Evolutionary conservation across 2,329 filamentous ascomycete genomes (phyloP).

Genomic region (Aphanocladium album): DNA sequence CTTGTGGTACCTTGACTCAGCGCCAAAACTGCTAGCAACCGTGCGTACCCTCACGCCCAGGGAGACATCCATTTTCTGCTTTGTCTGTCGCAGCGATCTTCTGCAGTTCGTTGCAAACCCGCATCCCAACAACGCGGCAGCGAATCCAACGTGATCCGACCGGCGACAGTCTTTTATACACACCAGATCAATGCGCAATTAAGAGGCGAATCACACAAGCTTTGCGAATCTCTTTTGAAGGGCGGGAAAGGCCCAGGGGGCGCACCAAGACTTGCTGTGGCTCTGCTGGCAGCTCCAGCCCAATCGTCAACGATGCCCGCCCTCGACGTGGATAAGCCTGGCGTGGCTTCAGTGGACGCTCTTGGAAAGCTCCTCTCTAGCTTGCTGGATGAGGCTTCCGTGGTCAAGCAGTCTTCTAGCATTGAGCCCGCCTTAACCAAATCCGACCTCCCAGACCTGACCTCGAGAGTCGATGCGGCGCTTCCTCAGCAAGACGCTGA

Average conservation of each 20-base stretch:
- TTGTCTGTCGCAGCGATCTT: background rate
- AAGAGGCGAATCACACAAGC: background rate
- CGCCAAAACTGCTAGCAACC: background rate
- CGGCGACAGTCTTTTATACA: no score
- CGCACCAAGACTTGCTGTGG: background rate
- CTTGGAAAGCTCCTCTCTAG: constrained; percentile 51
- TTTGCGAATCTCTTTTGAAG: background rate
- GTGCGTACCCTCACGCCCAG: background rate
- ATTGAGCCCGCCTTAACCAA: constrained; percentile 75
- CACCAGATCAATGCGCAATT: background rate
- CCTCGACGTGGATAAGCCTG: constrained; percentile 39
- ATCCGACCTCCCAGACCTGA: constrained; percentile 53
- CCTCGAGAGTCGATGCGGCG: constrained; percentile 38
- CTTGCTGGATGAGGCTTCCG: constrained; percentile 54
- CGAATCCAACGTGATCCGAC: background rate
- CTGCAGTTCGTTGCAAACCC: background rate
- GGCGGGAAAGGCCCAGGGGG: background rate
- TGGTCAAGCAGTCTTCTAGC: constrained; percentile 51
- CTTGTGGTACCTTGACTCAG: background rate
- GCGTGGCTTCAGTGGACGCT: constrained; percentile 47
- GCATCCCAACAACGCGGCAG: background rate
- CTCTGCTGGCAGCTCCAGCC: background rate
- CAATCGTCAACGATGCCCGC: constrained; percentile 41
- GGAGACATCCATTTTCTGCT: background rate
- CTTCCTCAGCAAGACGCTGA: constrained; percentile 24